These are phyloP conservation scores for Dryas drummondii DNA, from an alignment of 306 rosid species.

Conservation along the genomic window DNA sequence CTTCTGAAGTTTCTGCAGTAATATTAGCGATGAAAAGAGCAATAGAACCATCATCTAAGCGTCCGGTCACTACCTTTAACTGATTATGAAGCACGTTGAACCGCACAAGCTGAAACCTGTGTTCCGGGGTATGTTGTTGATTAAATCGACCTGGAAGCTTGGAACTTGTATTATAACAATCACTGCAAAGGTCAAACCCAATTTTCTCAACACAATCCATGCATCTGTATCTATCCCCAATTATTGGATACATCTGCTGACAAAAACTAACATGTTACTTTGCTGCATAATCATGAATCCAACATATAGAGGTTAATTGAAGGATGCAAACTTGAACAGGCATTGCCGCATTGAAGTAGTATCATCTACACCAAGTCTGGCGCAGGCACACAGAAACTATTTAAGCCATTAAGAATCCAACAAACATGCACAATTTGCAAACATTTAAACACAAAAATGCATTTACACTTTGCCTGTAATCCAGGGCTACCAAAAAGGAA, in stretches of 20 bases:
- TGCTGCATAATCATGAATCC: background rate
- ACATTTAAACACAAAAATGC: background rate
- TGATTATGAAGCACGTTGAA: background rate
- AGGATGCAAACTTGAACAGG: background rate
- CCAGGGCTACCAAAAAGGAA: background rate
- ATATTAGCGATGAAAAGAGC: constrained; percentile 18
- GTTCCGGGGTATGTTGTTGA: constrained; percentile 87
- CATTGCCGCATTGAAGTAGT: background rate
- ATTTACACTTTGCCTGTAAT: no score
- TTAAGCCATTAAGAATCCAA: background rate
- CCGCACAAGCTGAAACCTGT: constrained; percentile 41
- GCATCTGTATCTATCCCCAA: constrained; percentile 78
- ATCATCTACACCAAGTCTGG: background rate
- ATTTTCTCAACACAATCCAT: constrained; percentile 54
- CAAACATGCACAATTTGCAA: constrained; percentile 5
- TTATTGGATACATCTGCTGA: constrained; percentile 60
- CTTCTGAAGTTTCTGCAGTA: constrained; percentile 35
- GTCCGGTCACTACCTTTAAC: constrained; percentile 35
- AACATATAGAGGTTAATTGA: background rate
- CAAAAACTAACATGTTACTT: constrained; percentile 11
- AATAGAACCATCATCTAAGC: constrained; percentile 31
- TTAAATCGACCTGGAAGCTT: constrained; percentile 93
- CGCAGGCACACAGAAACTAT: background rate
- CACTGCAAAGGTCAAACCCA: constrained; percentile 84
- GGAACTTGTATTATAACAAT: constrained; percentile 55